Percentiles rank a stretch among this genome's conserved stretches.
These are phyloP conservation scores for Fusarium hostae DNA, from an alignment of 2,329 filamentous ascomycete genomes.

Conservation along the genomic window DNA sequence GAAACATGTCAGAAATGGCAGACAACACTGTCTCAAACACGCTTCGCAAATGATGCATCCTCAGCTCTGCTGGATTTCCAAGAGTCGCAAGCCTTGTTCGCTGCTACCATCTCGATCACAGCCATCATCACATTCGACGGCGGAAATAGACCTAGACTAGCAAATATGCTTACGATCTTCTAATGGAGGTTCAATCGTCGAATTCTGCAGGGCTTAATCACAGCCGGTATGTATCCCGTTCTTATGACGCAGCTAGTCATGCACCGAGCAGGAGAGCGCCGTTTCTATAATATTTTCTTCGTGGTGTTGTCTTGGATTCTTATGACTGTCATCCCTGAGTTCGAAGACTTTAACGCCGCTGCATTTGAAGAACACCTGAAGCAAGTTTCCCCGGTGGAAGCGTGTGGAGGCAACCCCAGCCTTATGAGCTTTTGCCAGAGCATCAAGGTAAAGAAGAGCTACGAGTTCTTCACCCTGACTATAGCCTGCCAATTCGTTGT, in stretches of 20 bases:
- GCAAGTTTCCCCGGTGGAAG: neutral
- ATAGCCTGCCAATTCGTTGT: neutral
- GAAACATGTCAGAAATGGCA: neutral
- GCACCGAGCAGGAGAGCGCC: neutral
- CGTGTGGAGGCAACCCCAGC: neutral
- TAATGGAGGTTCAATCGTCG: constrained; percentile 5
- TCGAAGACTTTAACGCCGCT: neutral
- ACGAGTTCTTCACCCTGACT: neutral
- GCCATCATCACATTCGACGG: neutral
- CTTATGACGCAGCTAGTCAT: neutral
- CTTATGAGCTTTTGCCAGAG: constrained; percentile 6
- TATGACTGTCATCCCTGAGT: neutral
- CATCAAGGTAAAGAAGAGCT: neutral
- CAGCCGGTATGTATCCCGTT: neutral
- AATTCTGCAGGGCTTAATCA: neutral
- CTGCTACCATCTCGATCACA: neutral
- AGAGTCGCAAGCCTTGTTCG: constrained; percentile 2
- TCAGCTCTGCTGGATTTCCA: neutral
- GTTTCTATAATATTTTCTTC: neutral
- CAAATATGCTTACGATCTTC: neutral
- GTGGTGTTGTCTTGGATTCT: neutral
- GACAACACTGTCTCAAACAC: neutral
- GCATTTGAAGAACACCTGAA: neutral
- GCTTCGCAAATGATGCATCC: neutral
- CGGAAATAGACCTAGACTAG: neutral